These are phyloP conservation scores for Candida nemodendra DNA, from an alignment of 805 yeast genomes.

Conservation along the genomic window DNA sequence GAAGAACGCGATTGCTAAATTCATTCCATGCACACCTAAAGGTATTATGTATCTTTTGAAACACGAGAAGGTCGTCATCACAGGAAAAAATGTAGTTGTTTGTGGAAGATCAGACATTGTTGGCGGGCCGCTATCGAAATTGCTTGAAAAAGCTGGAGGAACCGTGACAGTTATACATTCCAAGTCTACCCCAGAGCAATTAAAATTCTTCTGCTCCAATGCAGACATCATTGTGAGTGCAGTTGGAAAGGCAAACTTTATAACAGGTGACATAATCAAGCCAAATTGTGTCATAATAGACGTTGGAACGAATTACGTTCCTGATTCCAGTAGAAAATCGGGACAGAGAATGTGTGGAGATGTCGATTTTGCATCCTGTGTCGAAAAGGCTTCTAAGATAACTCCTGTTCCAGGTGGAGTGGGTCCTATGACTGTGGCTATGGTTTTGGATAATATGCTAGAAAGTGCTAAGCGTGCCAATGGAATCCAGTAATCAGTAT, in stretches of 20 bases:
- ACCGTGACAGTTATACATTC: conserved; percentile 91
- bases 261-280: conserved; percentile 87
- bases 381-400: conserved; percentile 60
- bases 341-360: conserved; percentile 93
- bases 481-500: conserved; percentile 12
- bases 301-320: conserved; percentile 90
- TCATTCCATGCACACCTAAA: conserved; percentile 93
- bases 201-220: conserved; percentile 45
- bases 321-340: conserved; percentile 69
- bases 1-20: conserved; percentile 77
- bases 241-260: conserved; percentile 80
- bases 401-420: conserved; percentile 99
- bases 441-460: conserved; percentile 82
- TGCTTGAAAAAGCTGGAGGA: conserved; percentile 74
- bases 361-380: conserved; percentile 75
- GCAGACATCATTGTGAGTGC: conserved; percentile 94
- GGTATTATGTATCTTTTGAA: conserved; percentile 83
- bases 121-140: conserved; percentile 87
- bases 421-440: conserved; percentile 99
- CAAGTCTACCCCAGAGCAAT: conserved; percentile 59
- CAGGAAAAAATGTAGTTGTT: conserved; percentile 88
- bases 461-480: conserved; percentile 57
- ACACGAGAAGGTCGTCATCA: conserved; percentile 59
- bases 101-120: conserved; percentile 95
- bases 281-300: conserved; percentile 83